phyloP scores from a whole-genome alignment of 495 filamentous ascomycete genomes.

The Hyaloscypha variabilis region DNA sequence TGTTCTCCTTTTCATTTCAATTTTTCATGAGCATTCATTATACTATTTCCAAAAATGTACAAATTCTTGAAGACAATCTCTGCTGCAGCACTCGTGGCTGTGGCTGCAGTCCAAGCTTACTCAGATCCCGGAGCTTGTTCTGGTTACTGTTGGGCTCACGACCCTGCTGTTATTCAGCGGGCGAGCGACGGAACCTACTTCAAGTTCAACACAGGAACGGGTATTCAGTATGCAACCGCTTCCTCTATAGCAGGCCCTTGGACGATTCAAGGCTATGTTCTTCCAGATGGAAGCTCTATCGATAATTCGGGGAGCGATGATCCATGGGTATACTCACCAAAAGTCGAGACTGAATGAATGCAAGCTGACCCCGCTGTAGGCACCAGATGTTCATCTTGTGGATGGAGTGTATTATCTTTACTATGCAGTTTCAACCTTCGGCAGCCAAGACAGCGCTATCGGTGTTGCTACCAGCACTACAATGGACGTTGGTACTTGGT shows the following conservation, averaged over 20 bases:
- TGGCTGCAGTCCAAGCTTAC: slow-evolving; percentile 42
- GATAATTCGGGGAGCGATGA: slow-evolving; percentile 53
- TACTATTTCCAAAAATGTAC: slow-evolving; percentile 14
- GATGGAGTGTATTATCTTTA: slow-evolving; percentile 68
- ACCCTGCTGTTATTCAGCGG: slow-evolving; percentile 66
- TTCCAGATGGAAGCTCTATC: slow-evolving; percentile 61
- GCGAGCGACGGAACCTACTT: slow-evolving; percentile 71
- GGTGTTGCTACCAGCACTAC: slow-evolving; percentile 67
- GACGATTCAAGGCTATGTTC: slow-evolving; percentile 57
- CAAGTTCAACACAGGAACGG: slow-evolving; percentile 68
- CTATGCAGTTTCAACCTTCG: slow-evolving; percentile 69
- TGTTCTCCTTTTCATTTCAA: neutral
- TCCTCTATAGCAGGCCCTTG: slow-evolving; percentile 64
- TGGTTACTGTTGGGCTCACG: slow-evolving; percentile 64
- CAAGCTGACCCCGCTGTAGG: slow-evolving; percentile 27
- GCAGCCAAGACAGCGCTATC: slow-evolving; percentile 64
- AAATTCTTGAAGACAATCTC: slow-evolving; percentile 14
- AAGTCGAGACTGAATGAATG: neutral
- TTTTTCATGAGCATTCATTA: neutral
- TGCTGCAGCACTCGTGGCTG: slow-evolving; percentile 7
- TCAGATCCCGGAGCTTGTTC: slow-evolving; percentile 59
- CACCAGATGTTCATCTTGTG: slow-evolving; percentile 64
- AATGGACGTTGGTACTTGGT: slow-evolving; percentile 58
- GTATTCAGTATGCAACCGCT: slow-evolving; percentile 61
- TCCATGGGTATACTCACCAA: slow-evolving; percentile 45